Evolutionary conservation across 2,329 filamentous ascomycete genomes (phyloP).

Genomic region (Hymenoscyphus fraxineus): DNA sequence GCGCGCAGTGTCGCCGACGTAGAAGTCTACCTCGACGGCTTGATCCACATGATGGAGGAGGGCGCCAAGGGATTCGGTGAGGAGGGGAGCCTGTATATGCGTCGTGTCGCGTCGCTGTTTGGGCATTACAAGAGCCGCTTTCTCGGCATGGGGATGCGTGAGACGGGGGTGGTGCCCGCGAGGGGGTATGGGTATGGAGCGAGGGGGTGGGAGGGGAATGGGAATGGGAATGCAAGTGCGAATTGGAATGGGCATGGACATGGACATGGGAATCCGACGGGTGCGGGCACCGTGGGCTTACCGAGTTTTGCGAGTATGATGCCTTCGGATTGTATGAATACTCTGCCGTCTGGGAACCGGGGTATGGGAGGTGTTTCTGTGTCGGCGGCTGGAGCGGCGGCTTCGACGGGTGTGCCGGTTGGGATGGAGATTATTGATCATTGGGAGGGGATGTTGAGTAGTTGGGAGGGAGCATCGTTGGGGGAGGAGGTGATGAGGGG

Average conservation of each 20-base stretch:
- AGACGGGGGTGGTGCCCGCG: background rate
- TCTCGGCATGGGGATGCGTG: background rate
- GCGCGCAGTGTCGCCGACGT: constrained; percentile 17
- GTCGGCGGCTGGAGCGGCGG: no score
- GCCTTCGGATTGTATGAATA: background rate
- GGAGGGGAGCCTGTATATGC: constrained; percentile 12
- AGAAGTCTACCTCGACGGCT: constrained; percentile 19
- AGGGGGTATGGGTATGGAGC: background rate
- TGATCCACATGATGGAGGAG: constrained; percentile 14
- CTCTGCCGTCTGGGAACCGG: no score
- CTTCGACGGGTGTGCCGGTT: no score
- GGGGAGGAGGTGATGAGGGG: background rate
- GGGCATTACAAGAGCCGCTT: constrained; percentile 17
- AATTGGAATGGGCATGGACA: background rate
- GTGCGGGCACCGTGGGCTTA: background rate
- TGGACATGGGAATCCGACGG: background rate
- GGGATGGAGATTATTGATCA: background rate
- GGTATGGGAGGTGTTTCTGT: no score
- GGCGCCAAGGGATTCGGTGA: background rate
- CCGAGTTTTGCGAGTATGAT: background rate
- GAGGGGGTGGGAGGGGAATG: background rate
- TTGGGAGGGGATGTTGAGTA: background rate
- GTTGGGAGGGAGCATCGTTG: background rate
- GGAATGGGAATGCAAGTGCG: background rate
- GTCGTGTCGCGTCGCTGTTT: constrained; percentile 14